A percentile compares a stretch with the other conserved stretches of the same genome.
Evolutionary conservation across 768 basidiomycete genomes (phyloP).

Genomic region (Russula abietina): DNA sequence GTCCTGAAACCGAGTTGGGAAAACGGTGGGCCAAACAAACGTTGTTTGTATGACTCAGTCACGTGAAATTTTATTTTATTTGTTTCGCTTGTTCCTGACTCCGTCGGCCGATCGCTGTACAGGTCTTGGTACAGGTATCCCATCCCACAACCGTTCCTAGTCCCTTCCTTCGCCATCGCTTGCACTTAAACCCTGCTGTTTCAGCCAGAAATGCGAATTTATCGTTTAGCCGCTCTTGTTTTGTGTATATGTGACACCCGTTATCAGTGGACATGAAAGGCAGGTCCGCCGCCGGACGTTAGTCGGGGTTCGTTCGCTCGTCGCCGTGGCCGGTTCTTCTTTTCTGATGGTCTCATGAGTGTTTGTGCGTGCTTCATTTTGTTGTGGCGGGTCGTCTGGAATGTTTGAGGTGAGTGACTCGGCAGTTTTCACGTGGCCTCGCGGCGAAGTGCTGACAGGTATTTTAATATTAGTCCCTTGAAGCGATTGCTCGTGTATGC

Average conservation of each 20-base stretch:
- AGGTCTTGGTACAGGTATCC: too few relatives aligned
- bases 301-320: neutral
- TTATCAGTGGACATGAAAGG: conserved; percentile 4
- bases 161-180: neutral
- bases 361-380: neutral
- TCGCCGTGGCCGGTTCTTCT: neutral
- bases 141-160: too few relatives aligned
- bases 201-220: neutral
- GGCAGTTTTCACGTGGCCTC: neutral
- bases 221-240: neutral
- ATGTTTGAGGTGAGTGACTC: conserved; percentile 6
- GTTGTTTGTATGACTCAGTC: too few relatives aligned
- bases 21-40: too few relatives aligned
- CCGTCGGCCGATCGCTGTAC: too few relatives aligned
- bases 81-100: too few relatives aligned
- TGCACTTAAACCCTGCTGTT: neutral
- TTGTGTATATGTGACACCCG: neutral
- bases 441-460: neutral
- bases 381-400: neutral
- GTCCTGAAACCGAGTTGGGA: too few relatives aligned
- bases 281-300: neutral
- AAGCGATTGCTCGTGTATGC: conserved; percentile 1
- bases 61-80: too few relatives aligned
- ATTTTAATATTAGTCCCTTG: neutral
- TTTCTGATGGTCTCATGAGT: neutral